Evolutionary conservation across 2,329 filamentous ascomycete genomes (phyloP), one percentile per base, ranked within the genome.

Genomic region (Pestalotiopsis sp.): DNA sequence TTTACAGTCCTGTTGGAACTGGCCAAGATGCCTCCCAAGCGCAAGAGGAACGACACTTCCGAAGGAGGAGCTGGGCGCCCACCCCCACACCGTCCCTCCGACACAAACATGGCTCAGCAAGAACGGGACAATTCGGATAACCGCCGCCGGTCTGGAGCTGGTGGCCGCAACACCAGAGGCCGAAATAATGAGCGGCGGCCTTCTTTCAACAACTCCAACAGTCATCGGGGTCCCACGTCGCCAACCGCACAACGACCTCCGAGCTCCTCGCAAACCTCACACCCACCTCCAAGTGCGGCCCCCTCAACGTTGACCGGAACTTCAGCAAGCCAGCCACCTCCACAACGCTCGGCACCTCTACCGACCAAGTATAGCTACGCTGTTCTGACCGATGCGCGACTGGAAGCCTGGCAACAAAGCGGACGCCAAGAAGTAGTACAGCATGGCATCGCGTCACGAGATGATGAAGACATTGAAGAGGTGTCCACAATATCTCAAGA

Each of bases 401-500:
- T 96, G 64, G 82, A 85, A 39, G 81, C 83, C 38, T 98, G 96
- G 96, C 81, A 85, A 52, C 84, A 86, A 41, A 85, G 82, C 60
- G 93, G 92, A 38, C 91, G 90, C 67, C 85, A 91, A 70, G 87
- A 89, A 31, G 83, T 97, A 13, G 81, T 95, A 23, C 86, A 89
- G 25, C 85, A 88, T 73, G 92, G 91, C 27, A 79, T 87, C 58
- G 85, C 90, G 73, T 90, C 91, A 62, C 88, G 90, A 73, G 82
- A 88, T 45, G 87, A 92, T 72, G 89, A 92, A 72, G 91, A 97
- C 75, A 82, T 88, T 7, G 84, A 91, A 60, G 88, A 90, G 68
- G 82, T 97, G 49, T 90, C 91, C 38, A 87, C 87, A 14, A 83
- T 97, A 25, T 94, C 95, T 73, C 93, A 97, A 81, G 96, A 99